Percentiles rank a stretch among this genome's conserved stretches.
Evolutionary conservation across 768 basidiomycete genomes (phyloP).

Genomic region (Lactarius deliciosus): DNA sequence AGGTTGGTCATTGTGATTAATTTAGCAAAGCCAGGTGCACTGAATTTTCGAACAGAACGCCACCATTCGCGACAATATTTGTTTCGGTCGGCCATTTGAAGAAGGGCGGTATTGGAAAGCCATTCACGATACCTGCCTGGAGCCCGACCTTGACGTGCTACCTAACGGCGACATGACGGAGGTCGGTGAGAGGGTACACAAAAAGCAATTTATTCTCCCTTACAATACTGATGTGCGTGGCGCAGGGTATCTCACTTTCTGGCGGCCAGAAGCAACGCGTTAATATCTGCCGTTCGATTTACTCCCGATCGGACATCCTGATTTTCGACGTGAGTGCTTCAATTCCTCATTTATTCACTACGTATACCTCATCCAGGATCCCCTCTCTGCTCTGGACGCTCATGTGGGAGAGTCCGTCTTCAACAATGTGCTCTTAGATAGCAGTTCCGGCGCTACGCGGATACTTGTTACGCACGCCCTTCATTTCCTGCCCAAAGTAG

Average conservation of each 20-base stretch:
- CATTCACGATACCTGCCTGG: conserved; percentile 72
- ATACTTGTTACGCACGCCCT: too few species aligned
- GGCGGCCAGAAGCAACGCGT: conserved; percentile 84
- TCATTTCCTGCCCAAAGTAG: conserved; percentile 84
- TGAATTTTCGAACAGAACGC: conserved; percentile 51
- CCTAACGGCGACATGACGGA: conserved; percentile 78
- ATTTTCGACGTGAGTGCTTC: conserved; percentile 64
- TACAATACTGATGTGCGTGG: neutral
- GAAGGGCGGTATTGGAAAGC: conserved; percentile 82
- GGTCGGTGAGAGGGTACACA: conserved; percentile 65
- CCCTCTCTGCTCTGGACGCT: conserved; percentile 80
- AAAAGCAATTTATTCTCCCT: neutral
- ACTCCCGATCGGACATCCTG: conserved; percentile 82
- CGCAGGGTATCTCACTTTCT: conserved; percentile 77
- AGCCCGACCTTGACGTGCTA: conserved; percentile 76
- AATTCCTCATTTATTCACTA: neutral
- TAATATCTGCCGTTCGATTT: conserved; percentile 85
- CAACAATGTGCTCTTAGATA: too few species aligned
- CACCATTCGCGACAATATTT: conserved; percentile 85
- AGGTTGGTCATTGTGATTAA: conserved; percentile 41
- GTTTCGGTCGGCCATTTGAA: conserved; percentile 83
- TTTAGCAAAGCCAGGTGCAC: conserved; percentile 3
- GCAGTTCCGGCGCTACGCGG: too few species aligned
- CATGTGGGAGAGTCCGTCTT: too few species aligned
- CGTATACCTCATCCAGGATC: conserved; percentile 49